phyloP scores from a whole-genome alignment of 371 early-diverging fungal species.

The Nosema muscidifuracis region DNA sequence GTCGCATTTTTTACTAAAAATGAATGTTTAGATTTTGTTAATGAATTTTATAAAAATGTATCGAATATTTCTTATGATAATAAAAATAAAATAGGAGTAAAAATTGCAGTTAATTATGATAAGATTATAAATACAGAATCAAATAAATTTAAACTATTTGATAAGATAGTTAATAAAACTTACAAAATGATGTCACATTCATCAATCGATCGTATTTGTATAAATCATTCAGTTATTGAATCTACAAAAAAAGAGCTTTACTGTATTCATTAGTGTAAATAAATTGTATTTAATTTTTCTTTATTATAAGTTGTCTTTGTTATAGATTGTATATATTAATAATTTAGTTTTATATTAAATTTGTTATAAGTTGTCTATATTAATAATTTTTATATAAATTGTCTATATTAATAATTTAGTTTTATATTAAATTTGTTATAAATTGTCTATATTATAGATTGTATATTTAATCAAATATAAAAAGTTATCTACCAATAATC shows the following conservation, averaged over 20 bases:
- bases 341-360: too few relatives aligned
- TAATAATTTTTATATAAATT: too few relatives aligned
- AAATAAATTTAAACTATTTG: neutral
- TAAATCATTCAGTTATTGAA: neutral
- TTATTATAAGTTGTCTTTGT: too few relatives aligned
- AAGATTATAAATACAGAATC: neutral
- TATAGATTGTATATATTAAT: too few relatives aligned
- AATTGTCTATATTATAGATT: too few relatives aligned
- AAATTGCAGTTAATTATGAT: conserved; percentile 17
- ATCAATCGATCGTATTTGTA: neutral
- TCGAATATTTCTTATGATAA: neutral
- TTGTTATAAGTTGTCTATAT: too few relatives aligned
- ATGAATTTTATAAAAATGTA: conserved; percentile 9
- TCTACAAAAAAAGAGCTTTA: neutral
- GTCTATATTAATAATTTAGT: too few relatives aligned
- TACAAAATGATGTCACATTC: conserved; percentile 16
- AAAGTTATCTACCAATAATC: too few relatives aligned
- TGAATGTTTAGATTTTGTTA: conserved; percentile 9
- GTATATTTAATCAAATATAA: too few relatives aligned
- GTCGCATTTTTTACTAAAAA: conserved; percentile 4
- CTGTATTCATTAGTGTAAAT: conserved; percentile 31
- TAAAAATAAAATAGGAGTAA: conserved; percentile 2
- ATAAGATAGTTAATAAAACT: neutral
- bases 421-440: too few relatives aligned
- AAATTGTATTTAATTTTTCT: too few relatives aligned